Conservation (phyloP, 768 basidiomycete species). For the Xerocomellus chrysenteron region DNA sequence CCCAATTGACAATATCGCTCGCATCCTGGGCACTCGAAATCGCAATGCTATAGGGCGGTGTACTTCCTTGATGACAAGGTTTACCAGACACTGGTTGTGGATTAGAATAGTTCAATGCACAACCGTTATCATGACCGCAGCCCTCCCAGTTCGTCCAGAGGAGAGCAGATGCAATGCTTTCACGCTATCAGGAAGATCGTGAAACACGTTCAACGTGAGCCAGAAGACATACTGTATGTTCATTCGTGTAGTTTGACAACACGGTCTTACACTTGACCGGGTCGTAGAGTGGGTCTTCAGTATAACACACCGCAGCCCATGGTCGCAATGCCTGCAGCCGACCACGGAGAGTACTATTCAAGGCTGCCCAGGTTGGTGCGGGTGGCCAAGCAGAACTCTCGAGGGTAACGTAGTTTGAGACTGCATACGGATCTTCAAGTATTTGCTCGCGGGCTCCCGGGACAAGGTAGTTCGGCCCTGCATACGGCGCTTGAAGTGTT, state of each 20-base stretch:
- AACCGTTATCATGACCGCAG: constrained; percentile 14
- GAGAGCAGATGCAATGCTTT: constrained; percentile 11
- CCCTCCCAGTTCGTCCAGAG: constrained; percentile 24
- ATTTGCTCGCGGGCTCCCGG: too few relatives aligned
- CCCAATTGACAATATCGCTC: constrained; percentile 18
- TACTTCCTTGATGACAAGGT: constrained; percentile 9
- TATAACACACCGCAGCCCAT: too few relatives aligned
- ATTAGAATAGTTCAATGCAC: constrained; percentile 18
- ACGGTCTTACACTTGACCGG: too few relatives aligned
- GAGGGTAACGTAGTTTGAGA: not conserved
- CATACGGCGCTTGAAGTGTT: too few relatives aligned
- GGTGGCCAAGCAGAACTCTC: constrained; percentile 7
- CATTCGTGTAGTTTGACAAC: too few relatives aligned
- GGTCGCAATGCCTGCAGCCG: not conserved
- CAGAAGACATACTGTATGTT: too few relatives aligned
- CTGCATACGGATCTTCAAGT: not conserved
- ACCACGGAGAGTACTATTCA: constrained; percentile 13
- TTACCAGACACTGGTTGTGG: constrained; percentile 13
- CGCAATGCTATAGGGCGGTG: not conserved
- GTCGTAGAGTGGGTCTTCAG: too few relatives aligned
- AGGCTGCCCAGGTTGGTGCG: constrained; percentile 4
- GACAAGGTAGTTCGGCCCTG: too few relatives aligned
- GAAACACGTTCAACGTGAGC: too few relatives aligned
- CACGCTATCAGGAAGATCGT: constrained; percentile 10
- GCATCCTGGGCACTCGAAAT: constrained; percentile 17